A percentile compares a stretch with the other conserved stretches of the same genome.
Conservation (phyloP, 192 early-diverging fungal genomes). For the Podila minutissima region DNA sequence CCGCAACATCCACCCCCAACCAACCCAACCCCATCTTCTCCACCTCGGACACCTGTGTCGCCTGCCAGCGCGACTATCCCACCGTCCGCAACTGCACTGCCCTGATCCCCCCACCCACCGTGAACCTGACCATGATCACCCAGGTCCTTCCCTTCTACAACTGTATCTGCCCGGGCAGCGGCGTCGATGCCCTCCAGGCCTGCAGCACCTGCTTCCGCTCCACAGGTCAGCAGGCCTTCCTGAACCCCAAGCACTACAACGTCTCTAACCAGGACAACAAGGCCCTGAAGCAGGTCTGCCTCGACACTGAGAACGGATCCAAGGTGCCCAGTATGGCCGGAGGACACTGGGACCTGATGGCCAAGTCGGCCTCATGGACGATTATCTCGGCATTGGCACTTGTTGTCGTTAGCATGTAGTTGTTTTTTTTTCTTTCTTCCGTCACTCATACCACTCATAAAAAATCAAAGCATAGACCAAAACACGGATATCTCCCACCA, state of each 20-base stretch:
- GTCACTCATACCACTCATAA: no score
- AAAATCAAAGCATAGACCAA: no score
- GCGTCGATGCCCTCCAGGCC: conserved; percentile 1
- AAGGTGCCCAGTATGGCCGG: conserved; percentile 12
- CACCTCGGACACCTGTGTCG: conserved; percentile 24
- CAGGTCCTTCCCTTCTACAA: conserved; percentile 30
- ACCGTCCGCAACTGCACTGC: conserved; percentile 25
- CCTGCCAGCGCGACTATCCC: conserved; percentile 24
- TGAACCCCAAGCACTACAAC: conserved; percentile 19
- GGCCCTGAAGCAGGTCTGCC: conserved; percentile 23
- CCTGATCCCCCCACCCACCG: conserved; percentile 11
- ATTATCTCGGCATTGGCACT: not conserved
- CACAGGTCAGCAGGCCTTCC: conserved; percentile 20
- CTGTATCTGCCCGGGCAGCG: conserved; percentile 16
- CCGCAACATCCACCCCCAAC: not conserved
- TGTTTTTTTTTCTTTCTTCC: not conserved
- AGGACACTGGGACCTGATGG: not conserved
- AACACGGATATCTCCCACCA: no score
- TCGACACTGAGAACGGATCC: conserved; percentile 14
- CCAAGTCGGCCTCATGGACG: conserved; percentile 4
- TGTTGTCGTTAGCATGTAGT: not conserved
- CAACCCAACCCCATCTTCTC: conserved; percentile 40
- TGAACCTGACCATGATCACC: conserved; percentile 29
- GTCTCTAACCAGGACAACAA: conserved; percentile 26
- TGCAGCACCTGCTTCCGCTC: conserved; percentile 39